Base-by-base conservation (phyloP, 768 basidiomycete species). In the Suillus alpinus region DNA sequence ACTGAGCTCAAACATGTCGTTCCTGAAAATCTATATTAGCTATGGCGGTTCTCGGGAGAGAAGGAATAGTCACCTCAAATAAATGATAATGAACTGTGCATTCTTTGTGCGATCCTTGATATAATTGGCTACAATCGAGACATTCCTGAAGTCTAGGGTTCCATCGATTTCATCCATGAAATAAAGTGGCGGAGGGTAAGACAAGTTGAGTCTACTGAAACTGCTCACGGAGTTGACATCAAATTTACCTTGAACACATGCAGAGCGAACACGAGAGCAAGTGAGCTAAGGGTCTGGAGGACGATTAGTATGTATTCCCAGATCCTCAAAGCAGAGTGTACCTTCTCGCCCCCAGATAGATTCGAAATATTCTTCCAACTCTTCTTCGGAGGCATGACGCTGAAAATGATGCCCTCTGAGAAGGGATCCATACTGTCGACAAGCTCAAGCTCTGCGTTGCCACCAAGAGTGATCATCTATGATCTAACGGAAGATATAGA, bases 321-420 rank as follows among this genome's bases (percentile, higher is more conserved):
- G 39, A 56, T 41, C 14, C 55, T 18, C 13, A 20, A 29, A 20
- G 57, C 18, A 56, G n/a, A n/a, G 51, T 67, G 39, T 63, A 89
- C 92, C 85, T 99, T 99, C 78, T 98, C 97, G 29, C 97, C 97
- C 26, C 97, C 97, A 4, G 96, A 98, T 34, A 99, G 76, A 74
- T 98, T 98, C 9, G 95, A 95, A 32, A 98, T 96, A 62, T 96
- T 95, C 78, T 94, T 92, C 95, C 96, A 97, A 70, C 92, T 95
- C 83, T 98, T 98, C 83, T 98, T 98, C 0, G 95, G 95, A 2
- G 96, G 96, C 96, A 99, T 99, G 64, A 99, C 96, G 64, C 91
- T 92, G 80, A 98, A 98, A 61, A 95, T 93, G 73, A 95, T 95
- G 16, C 97, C 96, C 73, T 98, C 97, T 0, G 96, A 94, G 81